Conservation (phyloP, 805 yeast species). For the Candida adriatica region DNA sequence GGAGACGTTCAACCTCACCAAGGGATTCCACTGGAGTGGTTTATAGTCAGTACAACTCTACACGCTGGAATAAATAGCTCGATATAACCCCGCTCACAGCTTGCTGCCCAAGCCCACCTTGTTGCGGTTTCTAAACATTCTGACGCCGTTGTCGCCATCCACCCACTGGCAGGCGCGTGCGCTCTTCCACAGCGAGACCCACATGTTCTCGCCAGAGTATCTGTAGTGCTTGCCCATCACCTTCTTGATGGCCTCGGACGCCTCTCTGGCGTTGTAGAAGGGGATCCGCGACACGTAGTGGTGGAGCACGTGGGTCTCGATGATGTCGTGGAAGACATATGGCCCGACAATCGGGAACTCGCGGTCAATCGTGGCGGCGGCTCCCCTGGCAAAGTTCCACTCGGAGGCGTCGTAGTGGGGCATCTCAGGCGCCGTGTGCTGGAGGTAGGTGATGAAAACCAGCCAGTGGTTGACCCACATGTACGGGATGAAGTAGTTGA, state of each 20-base stretch:
- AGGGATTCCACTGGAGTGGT: slow-evolving; percentile 16
- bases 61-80: too few relatives aligned
- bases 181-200: slow-evolving; percentile 49
- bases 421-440: slow-evolving; percentile 53
- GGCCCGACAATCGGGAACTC: slow-evolving; percentile 55
- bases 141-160: slow-evolving; percentile 59
- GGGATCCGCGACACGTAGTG: slow-evolving; percentile 83
- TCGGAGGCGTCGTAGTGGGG: slow-evolving; percentile 50
- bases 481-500: slow-evolving; percentile 56
- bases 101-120: slow-evolving; percentile 35
- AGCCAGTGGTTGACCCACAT: slow-evolving; percentile 58
- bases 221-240: slow-evolving; percentile 82
- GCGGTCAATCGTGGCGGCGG: slow-evolving; percentile 60
- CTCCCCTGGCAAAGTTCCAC: slow-evolving; percentile 64
- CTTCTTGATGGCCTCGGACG: slow-evolving; percentile 68
- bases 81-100: too few relatives aligned
- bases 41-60: too few relatives aligned
- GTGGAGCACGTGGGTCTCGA: slow-evolving; percentile 86
- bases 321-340: slow-evolving; percentile 80
- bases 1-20: slow-evolving; percentile 22
- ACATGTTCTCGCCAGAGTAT: slow-evolving; percentile 52
- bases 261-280: slow-evolving; percentile 77
- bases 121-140: slow-evolving; percentile 59
- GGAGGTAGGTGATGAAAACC: slow-evolving; percentile 55
- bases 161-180: slow-evolving; percentile 65